phyloP scores from a whole-genome alignment of 768 basidiomycete species.

The Rhodotorula diobovata region DNA sequence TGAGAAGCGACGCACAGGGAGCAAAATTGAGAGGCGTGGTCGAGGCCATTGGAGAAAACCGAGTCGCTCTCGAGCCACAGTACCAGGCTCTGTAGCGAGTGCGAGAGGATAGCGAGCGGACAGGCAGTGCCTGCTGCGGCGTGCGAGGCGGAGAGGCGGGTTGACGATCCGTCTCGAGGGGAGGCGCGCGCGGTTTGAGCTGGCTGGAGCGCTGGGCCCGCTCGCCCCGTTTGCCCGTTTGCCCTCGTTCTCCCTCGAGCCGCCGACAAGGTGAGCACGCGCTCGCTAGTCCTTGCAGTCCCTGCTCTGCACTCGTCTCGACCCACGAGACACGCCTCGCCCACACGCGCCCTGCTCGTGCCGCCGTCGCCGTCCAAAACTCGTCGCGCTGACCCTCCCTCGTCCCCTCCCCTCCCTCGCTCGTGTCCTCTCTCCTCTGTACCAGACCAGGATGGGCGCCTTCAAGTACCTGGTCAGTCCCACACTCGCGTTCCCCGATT shows the following conservation, averaged over 20 bases:
- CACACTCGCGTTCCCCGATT: background rate
- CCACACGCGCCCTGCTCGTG: too few species aligned
- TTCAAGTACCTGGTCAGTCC: constrained; percentile 5
- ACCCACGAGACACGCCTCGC: too few species aligned
- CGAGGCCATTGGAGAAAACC: background rate
- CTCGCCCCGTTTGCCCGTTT: background rate
- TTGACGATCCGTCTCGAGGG: background rate
- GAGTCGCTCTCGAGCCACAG: too few species aligned
- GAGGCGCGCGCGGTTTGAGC: too few species aligned
- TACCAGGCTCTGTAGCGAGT: too few species aligned
- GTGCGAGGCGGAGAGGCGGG: too few species aligned
- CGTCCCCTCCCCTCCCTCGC: background rate
- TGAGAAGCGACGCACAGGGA: constrained; percentile 10
- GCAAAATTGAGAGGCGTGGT: constrained; percentile 33
- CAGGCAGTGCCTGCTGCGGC: too few species aligned
- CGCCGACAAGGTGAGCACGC: background rate
- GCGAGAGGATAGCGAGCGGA: too few species aligned
- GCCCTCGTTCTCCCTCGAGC: background rate
- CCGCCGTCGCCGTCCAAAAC: background rate
- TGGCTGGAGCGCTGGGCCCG: background rate
- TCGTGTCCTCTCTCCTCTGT: background rate
- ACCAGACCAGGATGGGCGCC: background rate
- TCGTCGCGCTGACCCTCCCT: background rate
- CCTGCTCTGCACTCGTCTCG: too few species aligned
- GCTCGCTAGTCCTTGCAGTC: background rate